Base-by-base conservation (phyloP, 257 asterid genomes). In the Ophiorrhiza pumila region DNA sequence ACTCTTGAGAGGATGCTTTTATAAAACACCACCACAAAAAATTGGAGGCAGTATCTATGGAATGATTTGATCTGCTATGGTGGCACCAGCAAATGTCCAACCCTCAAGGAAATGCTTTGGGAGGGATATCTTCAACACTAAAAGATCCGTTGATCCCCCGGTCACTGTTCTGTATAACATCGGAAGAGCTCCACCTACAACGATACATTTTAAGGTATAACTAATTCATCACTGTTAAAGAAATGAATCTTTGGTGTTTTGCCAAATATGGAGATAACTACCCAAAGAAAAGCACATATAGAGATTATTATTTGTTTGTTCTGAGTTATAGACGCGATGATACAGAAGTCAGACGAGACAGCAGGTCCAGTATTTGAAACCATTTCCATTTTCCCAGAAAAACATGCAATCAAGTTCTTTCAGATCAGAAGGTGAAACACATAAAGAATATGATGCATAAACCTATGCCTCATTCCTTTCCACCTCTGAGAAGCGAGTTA, bases 11-110 rank as follows among this genome's bases (percentile, higher is more conserved):
- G 10, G 58, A 14, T 39, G 52, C 65, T 8, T 53, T 53, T 37
- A 20, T 50, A 52, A 15, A 63, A 61, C 29, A 34, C 13, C 31
- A 5, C 23, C 32, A 69, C 64, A 73, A 73, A 25, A 68, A 10
- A 63, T 63, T 49, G 13, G 43, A 15, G 61, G 27, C 22, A 25
- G 34, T 32, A 11, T n/a, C 39, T 11, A 22, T 42, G 50, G 31
- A 63, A 37, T 37, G 47, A 39, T n/a, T 37, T 69, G 43, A 39
- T 66, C 52, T 22, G 55, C 63, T 34, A 32, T 25, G 37, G 32
- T 18, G 42, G 61, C 69, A 67, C 55, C 50, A 15, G 66, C 42
- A 15, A 66, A 56, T 32, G 57, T 63, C 66, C 69, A 46, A n/a
- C 55, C 9, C 35, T 32, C n/a, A 35, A 7, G 6, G 11, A 39